Percentiles rank a stretch among this genome's conserved stretches.
These are phyloP conservation scores for Hypoxylon sp. DNA, from an alignment of 2,329 filamentous ascomycete genomes.

Conservation along the genomic window DNA sequence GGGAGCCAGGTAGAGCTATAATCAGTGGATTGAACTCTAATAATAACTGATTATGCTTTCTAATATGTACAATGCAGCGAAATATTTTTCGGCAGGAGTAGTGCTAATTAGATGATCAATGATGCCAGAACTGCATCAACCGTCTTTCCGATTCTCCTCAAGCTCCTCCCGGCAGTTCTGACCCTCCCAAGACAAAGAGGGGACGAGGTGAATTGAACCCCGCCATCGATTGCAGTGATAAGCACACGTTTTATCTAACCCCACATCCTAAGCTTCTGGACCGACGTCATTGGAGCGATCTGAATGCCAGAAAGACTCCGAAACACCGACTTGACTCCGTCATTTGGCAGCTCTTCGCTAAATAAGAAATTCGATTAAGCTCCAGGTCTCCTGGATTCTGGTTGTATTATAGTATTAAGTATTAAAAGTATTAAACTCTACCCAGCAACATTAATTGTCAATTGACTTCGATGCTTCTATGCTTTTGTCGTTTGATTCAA, in stretches of 20 bases:
- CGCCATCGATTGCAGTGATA: constrained; percentile 26
- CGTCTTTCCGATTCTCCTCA: constrained; percentile 25
- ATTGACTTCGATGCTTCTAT: constrained; percentile 20
- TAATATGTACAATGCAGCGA: constrained; percentile 40
- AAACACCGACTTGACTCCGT: constrained; percentile 48
- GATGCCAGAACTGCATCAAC: constrained; percentile 41
- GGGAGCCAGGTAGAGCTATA: neutral
- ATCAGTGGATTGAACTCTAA: constrained; percentile 24
- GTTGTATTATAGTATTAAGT: constrained; percentile 15
- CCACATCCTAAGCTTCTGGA: constrained; percentile 38
- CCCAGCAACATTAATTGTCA: neutral
- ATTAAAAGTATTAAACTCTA: neutral
- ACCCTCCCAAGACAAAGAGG: constrained; percentile 15
- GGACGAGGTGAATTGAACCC: constrained; percentile 21
- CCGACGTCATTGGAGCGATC: constrained; percentile 42
- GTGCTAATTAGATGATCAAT: constrained; percentile 14
- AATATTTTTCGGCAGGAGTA: constrained; percentile 10
- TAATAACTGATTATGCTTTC: constrained; percentile 30
- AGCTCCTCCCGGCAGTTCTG: constrained; percentile 43
- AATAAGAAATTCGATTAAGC: constrained; percentile 15
- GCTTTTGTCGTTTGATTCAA: constrained; percentile 49
- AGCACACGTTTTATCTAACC: constrained; percentile 37
- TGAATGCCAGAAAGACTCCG: constrained; percentile 45
- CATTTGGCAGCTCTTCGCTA: constrained; percentile 10
- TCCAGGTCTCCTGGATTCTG: neutral